These are phyloP conservation scores for Mucor plumbeus DNA, from an alignment of 371 early-diverging fungal species.

Conservation along the genomic window DNA sequence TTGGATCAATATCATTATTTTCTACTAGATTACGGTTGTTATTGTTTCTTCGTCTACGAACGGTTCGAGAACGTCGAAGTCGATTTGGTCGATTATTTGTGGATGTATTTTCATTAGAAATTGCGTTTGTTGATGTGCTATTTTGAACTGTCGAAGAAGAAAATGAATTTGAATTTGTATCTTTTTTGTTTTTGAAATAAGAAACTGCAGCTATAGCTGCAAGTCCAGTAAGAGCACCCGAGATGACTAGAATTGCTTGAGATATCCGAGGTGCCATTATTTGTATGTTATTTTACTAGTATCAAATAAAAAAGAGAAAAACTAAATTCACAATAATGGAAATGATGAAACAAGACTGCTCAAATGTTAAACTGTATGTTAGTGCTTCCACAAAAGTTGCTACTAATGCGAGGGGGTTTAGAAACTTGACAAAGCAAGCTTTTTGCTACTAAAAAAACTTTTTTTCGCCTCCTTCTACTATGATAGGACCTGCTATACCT, in stretches of 20 bases:
- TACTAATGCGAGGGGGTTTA: no score
- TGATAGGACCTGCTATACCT: constrained; percentile 34
- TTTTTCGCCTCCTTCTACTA: background rate
- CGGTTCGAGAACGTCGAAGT: constrained; percentile 40
- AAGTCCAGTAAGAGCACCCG: constrained; percentile 30
- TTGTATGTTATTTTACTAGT: background rate
- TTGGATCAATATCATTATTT: constrained; percentile 4
- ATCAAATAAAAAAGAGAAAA: background rate
- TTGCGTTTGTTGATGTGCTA: background rate
- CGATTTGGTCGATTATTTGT: background rate
- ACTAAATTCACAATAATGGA: background rate
- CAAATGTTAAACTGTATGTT: background rate
- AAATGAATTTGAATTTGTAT: background rate
- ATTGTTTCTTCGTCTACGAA: constrained; percentile 38
- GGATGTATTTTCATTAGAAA: background rate
- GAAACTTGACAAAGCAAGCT: no score
- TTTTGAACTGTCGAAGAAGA: background rate
- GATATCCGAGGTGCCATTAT: constrained; percentile 27
- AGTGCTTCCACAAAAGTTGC: background rate
- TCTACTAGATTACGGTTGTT: constrained; percentile 11
- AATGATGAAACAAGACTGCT: background rate
- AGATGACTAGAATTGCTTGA: constrained; percentile 21
- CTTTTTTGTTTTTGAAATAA: constrained; percentile 3
- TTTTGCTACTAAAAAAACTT: background rate
- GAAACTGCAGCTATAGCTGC: constrained; percentile 22